Conservation (phyloP, 345 rosid genomes). For the Gynandropsis gynandra region DNA sequence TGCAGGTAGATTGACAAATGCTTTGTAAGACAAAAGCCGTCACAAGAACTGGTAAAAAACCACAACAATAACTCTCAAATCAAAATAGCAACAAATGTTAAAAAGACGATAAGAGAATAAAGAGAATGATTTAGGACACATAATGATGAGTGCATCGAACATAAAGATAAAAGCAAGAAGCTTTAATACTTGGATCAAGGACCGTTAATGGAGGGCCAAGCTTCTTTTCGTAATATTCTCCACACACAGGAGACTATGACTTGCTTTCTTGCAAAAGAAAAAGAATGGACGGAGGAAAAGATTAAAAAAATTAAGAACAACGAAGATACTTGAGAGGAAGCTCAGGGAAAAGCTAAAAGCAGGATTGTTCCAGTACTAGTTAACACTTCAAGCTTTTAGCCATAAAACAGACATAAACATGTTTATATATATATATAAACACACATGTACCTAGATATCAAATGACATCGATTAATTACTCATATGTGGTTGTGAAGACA, state of each 20-base stretch:
- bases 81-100: neutral
- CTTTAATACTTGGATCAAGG: slow-evolving; percentile 39
- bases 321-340: slow-evolving; percentile 14
- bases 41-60: slow-evolving; percentile 8
- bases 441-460: slow-evolving; percentile 13
- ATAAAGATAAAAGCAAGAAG: slow-evolving; percentile 25
- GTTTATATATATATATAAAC: neutral
- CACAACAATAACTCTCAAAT: neutral
- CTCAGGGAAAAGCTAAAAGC: slow-evolving; percentile 8
- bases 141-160: slow-evolving; percentile 23
- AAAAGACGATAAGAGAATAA: neutral
- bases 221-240: slow-evolving; percentile 25
- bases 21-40: slow-evolving; percentile 2
- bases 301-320: slow-evolving; percentile 11
- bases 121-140: slow-evolving; percentile 3
- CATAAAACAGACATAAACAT: slow-evolving; percentile 13
- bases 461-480: slow-evolving; percentile 21
- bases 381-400: slow-evolving; percentile 17
- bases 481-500: slow-evolving; percentile 28
- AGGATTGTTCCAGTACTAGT: slow-evolving; percentile 16
- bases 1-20: slow-evolving; percentile 25
- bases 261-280: slow-evolving; percentile 14
- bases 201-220: slow-evolving; percentile 25
- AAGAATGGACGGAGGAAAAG: slow-evolving; percentile 6
- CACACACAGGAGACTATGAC: slow-evolving; percentile 15